Evolutionary conservation across 129 eudicot genomes (phyloP).

Genomic region (Tagetes patula): DNA sequence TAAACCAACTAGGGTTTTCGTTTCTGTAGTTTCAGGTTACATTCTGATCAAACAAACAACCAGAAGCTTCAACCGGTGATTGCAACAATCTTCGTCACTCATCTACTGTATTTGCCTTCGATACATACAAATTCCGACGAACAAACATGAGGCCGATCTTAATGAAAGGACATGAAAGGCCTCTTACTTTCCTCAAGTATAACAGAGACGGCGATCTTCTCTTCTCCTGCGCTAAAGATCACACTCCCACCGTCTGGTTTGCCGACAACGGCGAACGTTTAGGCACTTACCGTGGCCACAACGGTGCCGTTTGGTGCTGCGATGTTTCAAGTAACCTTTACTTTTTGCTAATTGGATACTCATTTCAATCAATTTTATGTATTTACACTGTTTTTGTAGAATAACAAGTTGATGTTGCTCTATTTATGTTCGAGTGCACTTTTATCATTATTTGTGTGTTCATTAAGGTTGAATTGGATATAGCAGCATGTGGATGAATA

Average conservation of each 20-base stretch:
- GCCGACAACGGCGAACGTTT: constrained; percentile 90
- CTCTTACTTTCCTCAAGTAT: constrained; percentile 76
- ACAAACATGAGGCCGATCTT: constrained; percentile 83
- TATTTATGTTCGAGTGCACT: not conserved
- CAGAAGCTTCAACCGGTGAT: not conserved
- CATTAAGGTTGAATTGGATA: not conserved
- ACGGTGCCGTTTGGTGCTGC: constrained; percentile 97
- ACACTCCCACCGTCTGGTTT: constrained; percentile 84
- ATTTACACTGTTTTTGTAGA: too few species aligned
- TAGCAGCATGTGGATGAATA: too few species aligned
- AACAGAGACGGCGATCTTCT: constrained; percentile 95
- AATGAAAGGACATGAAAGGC: constrained; percentile 99
- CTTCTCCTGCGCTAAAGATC: constrained; percentile 90
- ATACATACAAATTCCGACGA: not conserved
- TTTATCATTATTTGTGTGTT: not conserved
- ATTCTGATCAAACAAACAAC: constrained; percentile 4
- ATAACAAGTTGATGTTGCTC: too few species aligned
- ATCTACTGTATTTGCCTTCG: not conserved
- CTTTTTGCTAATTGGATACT: not conserved
- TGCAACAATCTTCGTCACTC: not conserved
- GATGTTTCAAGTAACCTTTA: constrained; percentile 59
- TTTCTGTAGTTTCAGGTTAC: not conserved
- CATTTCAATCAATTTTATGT: too few species aligned
- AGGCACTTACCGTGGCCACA: constrained; percentile 91
- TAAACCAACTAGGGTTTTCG: not conserved